These are phyloP conservation scores for Tulasnella sp. DNA, from an alignment of 768 basidiomycete species.

Conservation along the genomic window DNA sequence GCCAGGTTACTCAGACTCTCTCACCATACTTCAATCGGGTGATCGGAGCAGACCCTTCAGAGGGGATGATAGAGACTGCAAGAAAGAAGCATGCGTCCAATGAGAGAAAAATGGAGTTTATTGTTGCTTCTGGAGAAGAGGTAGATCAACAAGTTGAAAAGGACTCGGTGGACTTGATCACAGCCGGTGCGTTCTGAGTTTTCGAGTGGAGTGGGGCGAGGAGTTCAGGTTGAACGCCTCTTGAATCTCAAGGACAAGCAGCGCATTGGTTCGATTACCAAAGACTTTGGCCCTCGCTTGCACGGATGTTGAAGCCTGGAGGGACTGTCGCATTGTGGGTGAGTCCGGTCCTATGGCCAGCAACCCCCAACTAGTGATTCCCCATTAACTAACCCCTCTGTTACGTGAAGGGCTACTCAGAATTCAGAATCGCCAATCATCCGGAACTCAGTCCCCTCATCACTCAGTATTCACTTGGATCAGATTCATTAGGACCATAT, in stretches of 20 bases:
- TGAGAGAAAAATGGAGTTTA: neutral
- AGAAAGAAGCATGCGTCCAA: neutral
- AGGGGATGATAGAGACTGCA: conserved; percentile 62
- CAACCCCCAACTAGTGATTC: too few relatives aligned
- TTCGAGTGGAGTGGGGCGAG: neutral
- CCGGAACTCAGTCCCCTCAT: conserved; percentile 58
- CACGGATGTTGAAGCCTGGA: conserved; percentile 32
- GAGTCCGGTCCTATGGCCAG: too few relatives aligned
- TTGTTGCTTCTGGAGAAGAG: conserved; percentile 46
- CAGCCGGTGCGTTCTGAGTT: conserved; percentile 30
- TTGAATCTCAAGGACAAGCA: conserved; percentile 33
- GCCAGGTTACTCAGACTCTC: conserved; percentile 64
- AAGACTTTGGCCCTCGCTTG: conserved; percentile 33
- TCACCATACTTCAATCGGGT: conserved; percentile 52
- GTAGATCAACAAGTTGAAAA: conserved; percentile 45
- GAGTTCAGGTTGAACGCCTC: neutral
- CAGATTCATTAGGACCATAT: conserved; percentile 56
- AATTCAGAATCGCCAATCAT: conserved; percentile 61
- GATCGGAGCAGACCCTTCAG: conserved; percentile 70
- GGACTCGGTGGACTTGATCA: conserved; percentile 34
- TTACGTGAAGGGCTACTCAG: conserved; percentile 50
- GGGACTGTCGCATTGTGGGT: conserved; percentile 37
- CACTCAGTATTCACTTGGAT: conserved; percentile 43
- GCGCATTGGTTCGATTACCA: conserved; percentile 38
- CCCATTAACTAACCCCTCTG: neutral